phyloP scores from a whole-genome alignment of 2,329 filamentous ascomycete genomes.

The Boeremia lycopersici region DNA sequence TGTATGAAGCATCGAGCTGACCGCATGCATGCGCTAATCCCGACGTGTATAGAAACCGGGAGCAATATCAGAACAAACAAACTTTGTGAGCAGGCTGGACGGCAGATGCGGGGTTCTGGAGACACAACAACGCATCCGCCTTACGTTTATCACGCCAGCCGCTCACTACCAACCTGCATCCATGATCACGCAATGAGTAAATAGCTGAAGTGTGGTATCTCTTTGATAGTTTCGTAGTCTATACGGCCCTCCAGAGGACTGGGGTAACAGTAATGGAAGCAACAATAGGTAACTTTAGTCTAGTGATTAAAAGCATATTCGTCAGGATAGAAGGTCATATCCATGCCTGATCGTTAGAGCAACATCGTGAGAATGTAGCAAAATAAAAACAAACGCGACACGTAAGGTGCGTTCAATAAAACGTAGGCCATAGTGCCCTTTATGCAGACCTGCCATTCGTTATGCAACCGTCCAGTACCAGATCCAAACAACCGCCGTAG shows the following conservation, averaged over 20 bases:
- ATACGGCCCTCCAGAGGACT: slow-evolving; percentile 11
- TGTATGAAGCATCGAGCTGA: background rate
- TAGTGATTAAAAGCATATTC: slow-evolving; percentile 18
- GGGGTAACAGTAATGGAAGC: slow-evolving; percentile 9
- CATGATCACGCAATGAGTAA: background rate
- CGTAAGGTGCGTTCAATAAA: slow-evolving; percentile 8
- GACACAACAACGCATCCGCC: background rate
- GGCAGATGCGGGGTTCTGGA: slow-evolving; percentile 11
- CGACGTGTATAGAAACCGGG: background rate
- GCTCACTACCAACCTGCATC: background rate
- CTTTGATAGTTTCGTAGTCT: slow-evolving; percentile 18
- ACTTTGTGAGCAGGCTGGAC: background rate
- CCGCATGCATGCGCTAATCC: slow-evolving; percentile 7
- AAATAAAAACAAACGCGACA: slow-evolving; percentile 3
- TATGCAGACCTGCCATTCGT: slow-evolving; percentile 12
- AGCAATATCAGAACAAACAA: slow-evolving; percentile 3
- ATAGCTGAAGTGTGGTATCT: slow-evolving; percentile 4
- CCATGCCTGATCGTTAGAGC: slow-evolving; percentile 4
- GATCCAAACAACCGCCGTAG: background rate
- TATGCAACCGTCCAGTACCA: slow-evolving; percentile 7
- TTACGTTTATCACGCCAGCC: background rate
- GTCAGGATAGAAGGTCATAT: slow-evolving; percentile 4
- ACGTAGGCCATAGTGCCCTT: slow-evolving; percentile 6
- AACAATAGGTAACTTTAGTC: slow-evolving; percentile 11
- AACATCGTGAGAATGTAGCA: slow-evolving; percentile 1